These are phyloP conservation scores for Ustilago xerochloae DNA, from an alignment of 1,284 basidiomycete species.

Conservation along the genomic window DNA sequence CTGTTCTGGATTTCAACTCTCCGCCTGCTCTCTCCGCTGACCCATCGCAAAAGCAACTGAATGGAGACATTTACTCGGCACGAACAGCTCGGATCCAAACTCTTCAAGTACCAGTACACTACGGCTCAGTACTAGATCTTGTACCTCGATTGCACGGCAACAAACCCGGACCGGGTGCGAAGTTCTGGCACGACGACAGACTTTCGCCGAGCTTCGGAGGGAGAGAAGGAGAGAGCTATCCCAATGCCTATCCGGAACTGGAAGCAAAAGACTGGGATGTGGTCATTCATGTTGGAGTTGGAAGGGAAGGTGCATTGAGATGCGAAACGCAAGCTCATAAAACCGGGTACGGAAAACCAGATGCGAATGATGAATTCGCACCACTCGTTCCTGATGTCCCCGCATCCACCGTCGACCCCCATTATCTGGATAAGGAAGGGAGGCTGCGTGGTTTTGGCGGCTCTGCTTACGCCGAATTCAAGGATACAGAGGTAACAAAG, in stretches of 20 bases:
- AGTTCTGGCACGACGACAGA: conserved; percentile 35
- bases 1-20: conserved; percentile 10
- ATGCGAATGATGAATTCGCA: conserved; percentile 11
- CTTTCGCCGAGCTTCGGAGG: conserved; percentile 19
- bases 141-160: conserved; percentile 32
- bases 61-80: not conserved
- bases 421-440: conserved; percentile 14
- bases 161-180: not conserved
- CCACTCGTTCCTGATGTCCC: conserved; percentile 1
- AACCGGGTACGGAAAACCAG: conserved; percentile 27
- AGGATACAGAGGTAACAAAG: conserved; percentile 3
- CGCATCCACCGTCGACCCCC: not conserved
- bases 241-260: conserved; percentile 25
- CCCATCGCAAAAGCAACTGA: not conserved
- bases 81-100: conserved; percentile 28
- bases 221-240: conserved; percentile 1
- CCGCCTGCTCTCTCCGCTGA: not conserved
- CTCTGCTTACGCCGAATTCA: conserved; percentile 27
- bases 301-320: conserved; percentile 19
- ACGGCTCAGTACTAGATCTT: conserved; percentile 35
- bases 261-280: conserved; percentile 17
- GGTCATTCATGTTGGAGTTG: conserved; percentile 49
- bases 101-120: conserved; percentile 44
- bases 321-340: conserved; percentile 50
- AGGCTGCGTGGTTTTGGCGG: conserved; percentile 25